Evolutionary conservation across 2,329 filamentous ascomycete species (phyloP).

Genomic region (Botrytis squamosa): DNA sequence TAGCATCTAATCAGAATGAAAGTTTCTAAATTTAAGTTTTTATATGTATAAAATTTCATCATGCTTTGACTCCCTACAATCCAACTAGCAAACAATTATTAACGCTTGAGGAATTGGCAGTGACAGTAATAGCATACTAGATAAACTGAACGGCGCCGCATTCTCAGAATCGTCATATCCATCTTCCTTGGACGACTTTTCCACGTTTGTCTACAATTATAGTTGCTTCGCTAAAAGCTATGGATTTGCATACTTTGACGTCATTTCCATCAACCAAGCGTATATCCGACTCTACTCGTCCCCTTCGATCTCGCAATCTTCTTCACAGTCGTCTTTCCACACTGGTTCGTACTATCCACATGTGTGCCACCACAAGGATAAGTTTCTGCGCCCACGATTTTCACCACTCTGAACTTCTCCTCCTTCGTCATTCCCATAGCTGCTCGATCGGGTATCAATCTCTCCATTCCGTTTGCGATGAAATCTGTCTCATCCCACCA

Average conservation of each 20-base stretch:
- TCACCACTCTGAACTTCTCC: slow-evolving; percentile 61
- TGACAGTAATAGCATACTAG: background rate
- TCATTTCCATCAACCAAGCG: background rate
- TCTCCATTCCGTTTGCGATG: slow-evolving; percentile 50
- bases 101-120: background rate
- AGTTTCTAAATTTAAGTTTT: too few species aligned
- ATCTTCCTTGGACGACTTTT: background rate
- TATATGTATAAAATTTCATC: background rate
- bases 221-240: background rate
- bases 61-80: background rate
- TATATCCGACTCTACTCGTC: slow-evolving; percentile 51
- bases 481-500: slow-evolving; percentile 69
- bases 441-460: slow-evolving; percentile 53
- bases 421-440: slow-evolving; percentile 44
- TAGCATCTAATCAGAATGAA: background rate
- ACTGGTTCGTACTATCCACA: slow-evolving; percentile 58
- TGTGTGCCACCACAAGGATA: slow-evolving; percentile 78
- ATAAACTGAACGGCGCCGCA: background rate
- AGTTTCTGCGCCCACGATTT: slow-evolving; percentile 64
- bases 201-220: background rate
- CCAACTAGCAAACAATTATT: background rate
- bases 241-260: background rate
- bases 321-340: slow-evolving; percentile 61
- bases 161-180: background rate
- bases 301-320: slow-evolving; percentile 67